A percentile compares a stretch with the other conserved stretches of the same genome.
phyloP scores from a whole-genome alignment of 179 eudicot species.

The Actinidia chinensis region DNA sequence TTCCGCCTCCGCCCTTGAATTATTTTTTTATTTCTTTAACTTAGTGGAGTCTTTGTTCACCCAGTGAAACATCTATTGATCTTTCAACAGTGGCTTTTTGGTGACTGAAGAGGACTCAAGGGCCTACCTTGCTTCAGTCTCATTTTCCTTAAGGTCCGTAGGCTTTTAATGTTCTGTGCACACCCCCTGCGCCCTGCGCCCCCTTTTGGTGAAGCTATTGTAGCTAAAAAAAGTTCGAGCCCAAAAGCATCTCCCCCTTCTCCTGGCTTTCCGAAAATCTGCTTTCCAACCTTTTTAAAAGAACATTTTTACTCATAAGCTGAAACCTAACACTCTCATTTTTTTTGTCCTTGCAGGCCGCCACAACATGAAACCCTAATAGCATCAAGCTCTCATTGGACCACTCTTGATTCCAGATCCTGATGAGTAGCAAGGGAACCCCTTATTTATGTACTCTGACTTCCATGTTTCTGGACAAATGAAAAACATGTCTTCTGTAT shows the following conservation, averaged over 20 bases:
- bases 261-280: neutral
- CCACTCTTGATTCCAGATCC: slow-evolving; percentile 98
- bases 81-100: slow-evolving; percentile 70
- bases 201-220: slow-evolving; percentile 1
- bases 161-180: no score
- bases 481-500: slow-evolving; percentile 12
- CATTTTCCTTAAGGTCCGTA: no score
- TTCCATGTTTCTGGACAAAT: slow-evolving; percentile 8
- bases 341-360: slow-evolving; percentile 35
- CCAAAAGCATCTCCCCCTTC: neutral
- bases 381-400: slow-evolving; percentile 96
- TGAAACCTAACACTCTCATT: neutral
- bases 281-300: neutral
- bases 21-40: neutral
- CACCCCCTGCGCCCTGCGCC: neutral
- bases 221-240: neutral
- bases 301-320: neutral
- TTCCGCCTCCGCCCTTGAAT: neutral
- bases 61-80: slow-evolving; percentile 4
- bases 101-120: slow-evolving; percentile 95
- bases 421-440: slow-evolving; percentile 52
- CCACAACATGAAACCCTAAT: slow-evolving; percentile 78
- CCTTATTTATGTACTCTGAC: neutral
- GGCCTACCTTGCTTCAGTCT: slow-evolving; percentile 76
- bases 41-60: neutral